Conservation (phyloP, 1,284 basidiomycete species). For the Pseudozyma sp. region DNA sequence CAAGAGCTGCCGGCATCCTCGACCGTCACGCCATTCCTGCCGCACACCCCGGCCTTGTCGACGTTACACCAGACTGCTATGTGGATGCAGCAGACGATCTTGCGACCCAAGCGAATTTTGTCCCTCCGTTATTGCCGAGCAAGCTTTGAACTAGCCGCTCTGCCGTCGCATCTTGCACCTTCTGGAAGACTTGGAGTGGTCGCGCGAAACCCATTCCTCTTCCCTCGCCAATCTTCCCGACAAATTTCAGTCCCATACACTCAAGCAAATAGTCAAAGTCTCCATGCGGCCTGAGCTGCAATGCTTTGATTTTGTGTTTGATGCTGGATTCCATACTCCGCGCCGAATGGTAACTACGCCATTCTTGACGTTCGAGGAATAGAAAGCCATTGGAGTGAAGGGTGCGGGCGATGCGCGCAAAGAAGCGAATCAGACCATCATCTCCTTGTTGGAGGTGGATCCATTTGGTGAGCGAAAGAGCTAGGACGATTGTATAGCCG, state of each 20-base stretch:
- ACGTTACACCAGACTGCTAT: too few relatives aligned
- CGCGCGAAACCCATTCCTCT: constrained; percentile 23
- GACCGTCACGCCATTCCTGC: constrained; percentile 9
- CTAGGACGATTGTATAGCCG: constrained; percentile 20
- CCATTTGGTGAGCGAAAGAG: constrained; percentile 52
- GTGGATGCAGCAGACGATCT: constrained; percentile 1
- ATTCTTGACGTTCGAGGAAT: constrained; percentile 37
- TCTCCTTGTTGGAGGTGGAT: constrained; percentile 46
- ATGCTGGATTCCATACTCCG: constrained; percentile 18
- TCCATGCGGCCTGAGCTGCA: constrained; percentile 30
- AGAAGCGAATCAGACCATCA: constrained; percentile 20
- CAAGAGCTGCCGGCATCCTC: too few relatives aligned
- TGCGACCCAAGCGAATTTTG: constrained; percentile 18
- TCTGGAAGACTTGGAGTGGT: constrained; percentile 31
- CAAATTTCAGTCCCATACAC: constrained; percentile 11
- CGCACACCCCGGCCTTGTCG: background rate
- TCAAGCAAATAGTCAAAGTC: constrained; percentile 42
- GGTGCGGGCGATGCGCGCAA: constrained; percentile 21
- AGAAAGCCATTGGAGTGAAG: constrained; percentile 19
- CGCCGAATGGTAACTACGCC: constrained; percentile 33
- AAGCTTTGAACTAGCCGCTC: background rate
- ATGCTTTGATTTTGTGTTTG: constrained; percentile 19
- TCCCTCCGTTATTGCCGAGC: background rate
- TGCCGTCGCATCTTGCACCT: background rate
- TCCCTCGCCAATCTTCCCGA: constrained; percentile 14